A percentile compares a stretch with the other conserved stretches of the same genome.
These are phyloP conservation scores for Fusarium nygamai DNA, from an alignment of 2,329 filamentous ascomycete species.

Conservation along the genomic window DNA sequence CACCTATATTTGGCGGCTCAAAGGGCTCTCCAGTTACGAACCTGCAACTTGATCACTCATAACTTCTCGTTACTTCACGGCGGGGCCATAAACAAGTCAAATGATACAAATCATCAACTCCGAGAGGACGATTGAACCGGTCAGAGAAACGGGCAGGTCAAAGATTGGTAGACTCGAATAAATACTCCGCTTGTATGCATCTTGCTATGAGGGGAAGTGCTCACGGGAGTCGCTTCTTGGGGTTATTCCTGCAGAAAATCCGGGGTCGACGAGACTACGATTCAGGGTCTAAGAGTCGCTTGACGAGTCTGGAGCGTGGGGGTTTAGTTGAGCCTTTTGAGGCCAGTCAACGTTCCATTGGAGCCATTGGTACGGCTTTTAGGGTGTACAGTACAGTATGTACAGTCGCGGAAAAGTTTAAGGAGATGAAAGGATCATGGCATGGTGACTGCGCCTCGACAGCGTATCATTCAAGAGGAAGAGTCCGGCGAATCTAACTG, in stretches of 20 bases:
- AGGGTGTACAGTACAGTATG: neutral
- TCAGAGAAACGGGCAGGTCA: constrained; percentile 20
- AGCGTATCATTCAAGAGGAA: constrained; percentile 17
- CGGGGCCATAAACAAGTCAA: constrained; percentile 23
- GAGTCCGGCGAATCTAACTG: neutral
- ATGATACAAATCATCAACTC: constrained; percentile 20
- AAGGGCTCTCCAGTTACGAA: neutral
- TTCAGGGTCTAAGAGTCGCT: constrained; percentile 21
- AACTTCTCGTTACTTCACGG: constrained; percentile 3
- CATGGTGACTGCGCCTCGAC: constrained; percentile 22
- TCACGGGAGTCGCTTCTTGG: constrained; percentile 28
- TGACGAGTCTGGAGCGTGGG: constrained; percentile 29
- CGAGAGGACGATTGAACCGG: constrained; percentile 18
- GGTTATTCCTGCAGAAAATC: constrained; percentile 33
- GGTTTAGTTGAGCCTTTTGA: constrained; percentile 17
- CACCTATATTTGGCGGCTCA: neutral
- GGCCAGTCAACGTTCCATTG: constrained; percentile 4
- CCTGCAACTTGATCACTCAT: neutral
- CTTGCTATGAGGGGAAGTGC: constrained; percentile 14
- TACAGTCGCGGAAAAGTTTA: constrained; percentile 9
- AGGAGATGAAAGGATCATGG: constrained; percentile 1
- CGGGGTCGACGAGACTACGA: constrained; percentile 31
- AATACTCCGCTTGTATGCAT: constrained; percentile 33
- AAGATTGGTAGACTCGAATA: constrained; percentile 33
- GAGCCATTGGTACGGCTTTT: neutral